Evolutionary conservation across 2,329 filamentous ascomycete species (phyloP).

Genomic region (Penicillium sp.): DNA sequence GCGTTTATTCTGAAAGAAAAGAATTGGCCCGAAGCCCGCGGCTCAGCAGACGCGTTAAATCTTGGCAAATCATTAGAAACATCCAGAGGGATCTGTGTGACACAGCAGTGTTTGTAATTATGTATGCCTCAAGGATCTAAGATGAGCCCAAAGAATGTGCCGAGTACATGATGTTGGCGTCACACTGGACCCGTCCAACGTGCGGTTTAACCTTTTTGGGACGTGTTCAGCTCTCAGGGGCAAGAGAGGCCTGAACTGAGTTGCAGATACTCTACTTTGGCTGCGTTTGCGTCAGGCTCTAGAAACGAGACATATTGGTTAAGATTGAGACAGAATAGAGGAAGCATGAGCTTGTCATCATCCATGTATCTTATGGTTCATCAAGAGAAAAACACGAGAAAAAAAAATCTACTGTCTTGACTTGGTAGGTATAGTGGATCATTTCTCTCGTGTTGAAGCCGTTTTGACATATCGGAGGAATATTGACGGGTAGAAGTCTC

Average conservation of each 20-base stretch:
- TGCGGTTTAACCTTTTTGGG: slow-evolving; percentile 5
- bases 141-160: not conserved
- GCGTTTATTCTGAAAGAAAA: not conserved
- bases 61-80: not conserved
- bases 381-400: no score
- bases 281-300: not conserved
- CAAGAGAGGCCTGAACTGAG: not conserved
- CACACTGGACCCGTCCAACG: slow-evolving; percentile 3
- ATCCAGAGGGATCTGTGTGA: not conserved
- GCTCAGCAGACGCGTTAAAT: not conserved
- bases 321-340: no score
- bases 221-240: slow-evolving; percentile 8
- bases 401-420: no score
- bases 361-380: no score
- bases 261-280: not conserved
- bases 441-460: not conserved
- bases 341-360: no score
- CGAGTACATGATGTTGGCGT: not conserved
- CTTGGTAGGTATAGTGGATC: not conserved
- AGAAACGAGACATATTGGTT: no score
- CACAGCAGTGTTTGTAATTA: not conserved
- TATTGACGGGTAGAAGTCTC: not conserved
- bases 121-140: not conserved
- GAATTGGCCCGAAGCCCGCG: not conserved
- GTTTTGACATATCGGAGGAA: not conserved